Evolutionary conservation across 75 land plant species (phyloP).

Genomic region (Pinus tabuliformis): DNA sequence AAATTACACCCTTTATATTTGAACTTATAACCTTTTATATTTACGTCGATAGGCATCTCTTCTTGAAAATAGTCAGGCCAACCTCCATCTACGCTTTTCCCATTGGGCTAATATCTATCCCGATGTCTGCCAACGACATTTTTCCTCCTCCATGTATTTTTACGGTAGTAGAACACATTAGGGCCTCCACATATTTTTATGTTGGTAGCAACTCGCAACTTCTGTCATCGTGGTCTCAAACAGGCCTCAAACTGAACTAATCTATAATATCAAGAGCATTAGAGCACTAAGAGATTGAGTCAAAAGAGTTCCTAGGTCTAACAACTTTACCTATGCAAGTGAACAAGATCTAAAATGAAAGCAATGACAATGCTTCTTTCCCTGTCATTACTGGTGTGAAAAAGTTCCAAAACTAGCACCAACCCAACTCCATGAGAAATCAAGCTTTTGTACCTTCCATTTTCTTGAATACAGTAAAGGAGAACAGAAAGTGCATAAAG

Average conservation of each 20-base stretch:
- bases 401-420: conserved; percentile 42
- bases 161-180: no score
- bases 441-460: conserved; percentile 32
- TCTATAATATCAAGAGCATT: not conserved
- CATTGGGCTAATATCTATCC: no score
- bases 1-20: no score
- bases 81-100: no score
- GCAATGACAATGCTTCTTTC: conserved; percentile 30
- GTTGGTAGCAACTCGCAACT: no score
- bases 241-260: not conserved
- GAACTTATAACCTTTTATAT: no score
- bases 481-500: conserved; percentile 33
- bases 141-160: no score
- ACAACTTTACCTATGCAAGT: conserved; percentile 34
- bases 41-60: no score
- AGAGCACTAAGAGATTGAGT: not conserved
- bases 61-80: no score
- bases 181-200: no score
- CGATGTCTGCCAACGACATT: no score
- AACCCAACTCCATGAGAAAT: conserved; percentile 36
- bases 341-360: conserved; percentile 46
- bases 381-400: conserved; percentile 43
- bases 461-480: conserved; percentile 43
- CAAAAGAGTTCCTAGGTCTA: not conserved
- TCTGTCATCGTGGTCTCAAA: no score